Conservation (phyloP, 208 protist species). For the Balamuthia mandrillaris region DNA sequence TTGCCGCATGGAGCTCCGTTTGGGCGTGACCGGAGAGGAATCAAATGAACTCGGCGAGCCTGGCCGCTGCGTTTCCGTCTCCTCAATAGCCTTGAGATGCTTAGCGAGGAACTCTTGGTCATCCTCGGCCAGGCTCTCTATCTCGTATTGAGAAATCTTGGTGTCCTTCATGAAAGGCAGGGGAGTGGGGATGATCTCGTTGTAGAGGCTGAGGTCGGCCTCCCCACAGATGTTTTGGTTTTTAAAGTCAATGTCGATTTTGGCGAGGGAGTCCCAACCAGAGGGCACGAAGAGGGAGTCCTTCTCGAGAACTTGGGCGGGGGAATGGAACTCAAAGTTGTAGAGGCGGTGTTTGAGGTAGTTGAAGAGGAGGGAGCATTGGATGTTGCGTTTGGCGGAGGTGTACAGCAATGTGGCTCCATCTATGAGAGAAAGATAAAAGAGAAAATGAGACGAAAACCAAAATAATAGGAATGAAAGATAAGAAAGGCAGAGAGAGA, state of each 20-base stretch:
- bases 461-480: too few relatives aligned
- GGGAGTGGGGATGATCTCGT: background rate
- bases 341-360: conserved; percentile 55
- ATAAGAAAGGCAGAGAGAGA: background rate
- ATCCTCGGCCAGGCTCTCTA: conserved; percentile 4
- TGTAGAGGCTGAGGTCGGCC: background rate
- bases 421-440: too few relatives aligned
- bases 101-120: conserved; percentile 23
- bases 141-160: background rate
- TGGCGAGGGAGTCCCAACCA: conserved; percentile 43
- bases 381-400: conserved; percentile 53
- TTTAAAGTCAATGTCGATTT: conserved; percentile 36
- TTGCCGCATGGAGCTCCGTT: too few relatives aligned
- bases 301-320: conserved; percentile 51
- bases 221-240: background rate
- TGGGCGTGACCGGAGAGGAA: too few relatives aligned
- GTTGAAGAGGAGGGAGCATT: conserved; percentile 41
- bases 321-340: conserved; percentile 41
- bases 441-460: too few relatives aligned
- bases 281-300: conserved; percentile 53
- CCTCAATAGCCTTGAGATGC: conserved; percentile 14
- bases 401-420: conserved; percentile 54
- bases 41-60: too few relatives aligned
- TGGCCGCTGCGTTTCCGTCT: background rate
- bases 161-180: background rate